These are phyloP conservation scores for Magnusiomyces tetraspermus DNA, from an alignment of 1,139 yeast species.

Conservation along the genomic window DNA sequence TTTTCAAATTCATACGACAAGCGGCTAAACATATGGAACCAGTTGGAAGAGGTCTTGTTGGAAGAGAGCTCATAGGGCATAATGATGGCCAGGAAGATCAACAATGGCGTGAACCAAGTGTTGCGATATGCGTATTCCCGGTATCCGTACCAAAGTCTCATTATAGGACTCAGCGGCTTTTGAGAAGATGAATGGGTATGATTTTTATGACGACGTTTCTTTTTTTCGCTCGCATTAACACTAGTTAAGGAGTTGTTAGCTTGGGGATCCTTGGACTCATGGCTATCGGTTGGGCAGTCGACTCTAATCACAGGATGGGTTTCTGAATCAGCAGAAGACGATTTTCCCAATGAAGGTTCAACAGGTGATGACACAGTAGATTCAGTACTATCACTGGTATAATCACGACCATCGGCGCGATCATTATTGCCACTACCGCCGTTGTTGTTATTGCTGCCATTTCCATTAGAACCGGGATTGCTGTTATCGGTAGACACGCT, in stretches of 20 bases:
- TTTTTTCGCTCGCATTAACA: not conserved
- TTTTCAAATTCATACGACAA: conserved; percentile 54
- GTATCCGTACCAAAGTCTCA: conserved; percentile 43
- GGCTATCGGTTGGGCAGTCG: not conserved
- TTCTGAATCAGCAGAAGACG: not conserved
- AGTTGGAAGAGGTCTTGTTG: conserved; percentile 47
- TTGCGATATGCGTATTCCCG: conserved; percentile 58
- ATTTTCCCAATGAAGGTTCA: not conserved
- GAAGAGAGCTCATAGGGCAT: conserved; percentile 26
- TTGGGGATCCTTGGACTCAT: not conserved
- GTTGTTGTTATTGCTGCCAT: too few species aligned
- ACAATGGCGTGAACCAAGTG: conserved; percentile 69
- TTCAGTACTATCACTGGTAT: not conserved
- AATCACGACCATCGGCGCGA: not conserved
- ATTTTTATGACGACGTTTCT: not conserved
- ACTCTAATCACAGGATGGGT: conserved; percentile 2
- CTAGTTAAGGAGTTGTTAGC: not conserved
- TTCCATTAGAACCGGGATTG: too few species aligned
- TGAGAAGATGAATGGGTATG: too few species aligned
- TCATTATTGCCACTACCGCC: too few species aligned
- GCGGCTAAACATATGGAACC: conserved; percentile 54
- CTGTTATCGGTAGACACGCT: conserved; percentile 16
- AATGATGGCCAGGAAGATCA: conserved; percentile 34
- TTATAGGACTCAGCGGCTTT: conserved; percentile 5
- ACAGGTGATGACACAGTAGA: not conserved